phyloP scores from a whole-genome alignment of 2,329 filamentous ascomycete species.

The Podosphaera fusca region DNA sequence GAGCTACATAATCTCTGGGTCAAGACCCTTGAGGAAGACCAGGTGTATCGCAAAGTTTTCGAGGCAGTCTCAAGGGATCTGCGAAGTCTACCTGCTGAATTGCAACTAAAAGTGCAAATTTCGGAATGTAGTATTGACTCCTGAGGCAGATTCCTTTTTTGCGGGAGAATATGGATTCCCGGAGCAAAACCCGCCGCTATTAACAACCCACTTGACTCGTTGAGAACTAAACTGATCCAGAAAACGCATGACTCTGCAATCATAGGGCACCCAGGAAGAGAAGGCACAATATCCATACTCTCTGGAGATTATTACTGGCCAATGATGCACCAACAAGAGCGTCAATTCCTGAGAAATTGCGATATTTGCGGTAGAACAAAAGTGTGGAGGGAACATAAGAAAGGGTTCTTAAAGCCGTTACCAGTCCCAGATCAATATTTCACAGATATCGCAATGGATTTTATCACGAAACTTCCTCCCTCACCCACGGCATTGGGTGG shows the following conservation, averaged over 20 bases:
- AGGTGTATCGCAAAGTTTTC: neutral
- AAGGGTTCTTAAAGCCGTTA: neutral
- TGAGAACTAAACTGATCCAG: neutral
- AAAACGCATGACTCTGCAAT: neutral
- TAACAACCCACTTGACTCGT: neutral
- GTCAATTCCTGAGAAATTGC: neutral
- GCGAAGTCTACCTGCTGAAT: neutral
- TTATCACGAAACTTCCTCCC: neutral
- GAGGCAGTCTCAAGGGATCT: neutral
- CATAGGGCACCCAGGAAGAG: neutral
- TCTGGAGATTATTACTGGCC: neutral
- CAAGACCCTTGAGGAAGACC: neutral
- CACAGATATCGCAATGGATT: neutral
- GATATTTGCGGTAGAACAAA: neutral
- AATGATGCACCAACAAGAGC: neutral
- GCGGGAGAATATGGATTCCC: neutral
- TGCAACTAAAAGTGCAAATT: neutral
- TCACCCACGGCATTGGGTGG: neutral
- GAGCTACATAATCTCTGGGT: neutral
- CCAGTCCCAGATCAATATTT: neutral
- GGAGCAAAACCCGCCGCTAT: neutral
- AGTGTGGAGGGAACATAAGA: neutral
- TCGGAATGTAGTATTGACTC: neutral
- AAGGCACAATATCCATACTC: neutral
- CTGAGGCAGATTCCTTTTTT: neutral